Evolutionary conservation across 1,284 basidiomycete species (phyloP), one percentile per base, ranked within the genome.

Genomic region (Prillingera fragicola): DNA sequence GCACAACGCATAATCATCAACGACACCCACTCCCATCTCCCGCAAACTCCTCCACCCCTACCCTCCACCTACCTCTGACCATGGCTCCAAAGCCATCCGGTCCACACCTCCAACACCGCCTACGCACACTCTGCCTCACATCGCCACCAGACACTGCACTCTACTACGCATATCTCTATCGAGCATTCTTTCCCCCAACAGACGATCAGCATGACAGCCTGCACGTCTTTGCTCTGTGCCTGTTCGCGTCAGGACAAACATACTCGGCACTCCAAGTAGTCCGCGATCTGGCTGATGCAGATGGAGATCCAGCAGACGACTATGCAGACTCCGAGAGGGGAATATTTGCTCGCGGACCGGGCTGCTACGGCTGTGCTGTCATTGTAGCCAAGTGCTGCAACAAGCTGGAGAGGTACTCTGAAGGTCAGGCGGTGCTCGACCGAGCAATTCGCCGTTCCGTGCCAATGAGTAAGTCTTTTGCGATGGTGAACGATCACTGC

Each of bases 341-440:
- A 7, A 37, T 45, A 10, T 33, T 28, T 1, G 25, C 37, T 1
- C 25, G 38, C 5, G 31, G 40, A 3, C 41, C 46, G 9, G 57
- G 57, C 38, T 90, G 88, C 60, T 76, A 77, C 36, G 84, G 81
- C 8, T 91, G 88, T 67, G 74, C 83, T 6, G 80, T 88, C 62
- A 79, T 91, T 40, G 83, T 84, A 57, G 80, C 85, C 4, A 81
- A 80, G 59, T 89, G 85, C 51, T 88, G 83, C 59, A 77, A 80
- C 50, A 73, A 71, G 37, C 73, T 91, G 17, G 83, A 83, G 14
- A 77, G 85, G 43, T 69, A 50, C 39, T 51, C 59, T 2, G 67
- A 73, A 41, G 71, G 71, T 8, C 53, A 65, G 39, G 56, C 52
- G 6, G 60, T 69, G 8, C 43, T 72, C 22, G 59, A 61, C 21